A percentile compares a stretch with the other conserved stretches of the same genome.
Evolutionary conservation across 2,329 filamentous ascomycete species (phyloP).

Genomic region (Pleomassaria siparia): DNA sequence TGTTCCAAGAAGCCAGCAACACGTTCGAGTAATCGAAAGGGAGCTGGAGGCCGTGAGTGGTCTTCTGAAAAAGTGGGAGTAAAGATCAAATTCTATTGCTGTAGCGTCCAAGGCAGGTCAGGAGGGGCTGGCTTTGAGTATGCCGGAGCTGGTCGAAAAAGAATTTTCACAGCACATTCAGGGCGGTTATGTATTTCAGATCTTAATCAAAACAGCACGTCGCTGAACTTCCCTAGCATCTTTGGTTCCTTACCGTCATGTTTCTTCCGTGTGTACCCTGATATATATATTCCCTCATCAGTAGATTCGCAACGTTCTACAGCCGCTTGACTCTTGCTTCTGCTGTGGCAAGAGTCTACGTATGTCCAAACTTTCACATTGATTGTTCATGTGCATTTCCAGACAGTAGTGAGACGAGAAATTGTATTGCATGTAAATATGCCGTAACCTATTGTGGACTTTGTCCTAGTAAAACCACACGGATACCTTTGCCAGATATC

Average conservation of each 20-base stretch:
- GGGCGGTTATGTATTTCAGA: too few species aligned
- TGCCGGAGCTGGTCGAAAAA: too few species aligned
- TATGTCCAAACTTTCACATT: not conserved
- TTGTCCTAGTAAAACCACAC: not conserved
- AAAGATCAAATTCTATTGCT: not conserved
- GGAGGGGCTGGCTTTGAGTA: too few species aligned
- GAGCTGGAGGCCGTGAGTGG: conserved; percentile 30
- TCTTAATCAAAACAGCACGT: too few species aligned
- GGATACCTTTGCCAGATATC: not conserved
- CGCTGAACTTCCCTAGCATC: too few species aligned
- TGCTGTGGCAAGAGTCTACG: not conserved
- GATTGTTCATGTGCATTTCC: not conserved
- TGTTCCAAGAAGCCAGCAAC: conserved; percentile 27
- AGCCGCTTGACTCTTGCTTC: not conserved
- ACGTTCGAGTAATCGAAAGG: conserved; percentile 29
- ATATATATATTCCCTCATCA: too few species aligned
- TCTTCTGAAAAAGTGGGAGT: conserved; percentile 14
- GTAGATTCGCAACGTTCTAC: not conserved
- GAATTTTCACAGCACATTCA: too few species aligned
- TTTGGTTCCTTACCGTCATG: too few species aligned
- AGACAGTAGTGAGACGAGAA: conserved; percentile 2
- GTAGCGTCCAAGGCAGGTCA: too few species aligned
- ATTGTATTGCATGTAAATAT: not conserved
- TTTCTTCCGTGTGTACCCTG: too few species aligned
- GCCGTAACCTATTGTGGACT: not conserved